Base-by-base conservation (phyloP, 2,329 filamentous ascomycete species). In the Lecanosticta acicola region DNA sequence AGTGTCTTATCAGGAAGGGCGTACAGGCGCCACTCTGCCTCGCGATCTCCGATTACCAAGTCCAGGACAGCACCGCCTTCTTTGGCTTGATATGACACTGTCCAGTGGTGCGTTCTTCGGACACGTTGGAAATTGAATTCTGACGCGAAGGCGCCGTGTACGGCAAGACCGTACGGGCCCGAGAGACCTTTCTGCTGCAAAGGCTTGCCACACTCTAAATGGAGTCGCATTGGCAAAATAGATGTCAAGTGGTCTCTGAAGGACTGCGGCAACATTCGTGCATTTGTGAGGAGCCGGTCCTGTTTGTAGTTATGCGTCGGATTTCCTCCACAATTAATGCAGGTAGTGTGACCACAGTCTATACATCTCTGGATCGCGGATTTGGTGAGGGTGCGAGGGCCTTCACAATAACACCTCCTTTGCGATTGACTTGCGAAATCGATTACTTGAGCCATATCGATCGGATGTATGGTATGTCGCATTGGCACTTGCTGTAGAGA, bases 401-500 rank as follows among this genome's bases (percentile, higher is more conserved):
- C 72, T 62, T 84, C 81, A 47, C 81, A 84, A 34, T 64, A 61
- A 51, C 81, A 85, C n/a, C 41, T 43, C 2, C 59, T 47, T 19
- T 47, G 32, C 16, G 57, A 36, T 19, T 32, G 43, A 2, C 29
- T n/a, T 10, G 51, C 56, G 33, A 21, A 33, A 1, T 16, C n/a
- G 4, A 50, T 16, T 0, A 56, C 10, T 4, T 38, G 19, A n/a
- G 32, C 13, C 13, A 52, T 38, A 11, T 51, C 44, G 2, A 51
- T 49, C 10, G 24, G 5, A 7, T 29, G 7, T 11, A n/a, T n/a
- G 24, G 24, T 29, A 11, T 29, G 24, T 29, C 24, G n/a, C n/a
- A n/a, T n/a, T n/a, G n/a, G n/a, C n/a, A n/a, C n/a, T n/a, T n/a
- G n/a, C n/a, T n/a, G n/a, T n/a, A n/a, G n/a, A n/a, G n/a, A n/a